Percentiles rank a stretch among this genome's conserved stretches.
phyloP scores from a whole-genome alignment of 2,329 filamentous ascomycete species.

The Tolypocladium endophyticum region DNA sequence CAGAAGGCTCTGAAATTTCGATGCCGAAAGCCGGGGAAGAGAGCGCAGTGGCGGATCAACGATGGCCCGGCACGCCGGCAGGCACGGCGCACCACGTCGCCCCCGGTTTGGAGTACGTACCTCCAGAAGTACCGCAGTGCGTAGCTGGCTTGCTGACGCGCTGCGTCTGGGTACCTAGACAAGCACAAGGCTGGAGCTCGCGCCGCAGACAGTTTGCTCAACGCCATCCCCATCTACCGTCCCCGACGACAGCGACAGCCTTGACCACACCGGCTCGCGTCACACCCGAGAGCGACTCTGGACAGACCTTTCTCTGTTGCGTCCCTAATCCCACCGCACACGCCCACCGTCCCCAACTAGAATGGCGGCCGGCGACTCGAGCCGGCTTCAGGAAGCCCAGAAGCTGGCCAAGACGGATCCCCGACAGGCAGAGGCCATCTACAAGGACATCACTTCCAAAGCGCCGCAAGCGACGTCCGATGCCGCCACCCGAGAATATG shows the following conservation, averaged over 20 bases:
- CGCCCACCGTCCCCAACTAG: slow-evolving; percentile 5
- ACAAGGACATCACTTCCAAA: slow-evolving; percentile 81
- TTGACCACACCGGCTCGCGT: neutral
- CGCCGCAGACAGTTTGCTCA: neutral
- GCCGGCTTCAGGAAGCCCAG: slow-evolving; percentile 78
- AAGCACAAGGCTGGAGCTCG: slow-evolving; percentile 1
- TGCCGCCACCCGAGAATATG: slow-evolving; percentile 81
- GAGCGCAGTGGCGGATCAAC: slow-evolving; percentile 3
- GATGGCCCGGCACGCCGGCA: slow-evolving; percentile 3
- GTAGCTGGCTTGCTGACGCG: slow-evolving; percentile 7
- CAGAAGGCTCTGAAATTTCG: slow-evolving; percentile 18
- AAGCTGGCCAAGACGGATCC: slow-evolving; percentile 72
- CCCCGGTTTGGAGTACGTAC: neutral
- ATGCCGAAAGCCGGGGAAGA: slow-evolving; percentile 4
- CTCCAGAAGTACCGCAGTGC: neutral
- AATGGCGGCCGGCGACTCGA: slow-evolving; percentile 50
- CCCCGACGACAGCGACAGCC: neutral
- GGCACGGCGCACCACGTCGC: neutral
- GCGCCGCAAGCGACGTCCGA: slow-evolving; percentile 75
- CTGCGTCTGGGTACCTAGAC: slow-evolving; percentile 24
- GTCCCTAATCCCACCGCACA: neutral
- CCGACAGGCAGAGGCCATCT: slow-evolving; percentile 73
- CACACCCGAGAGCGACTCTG: neutral
- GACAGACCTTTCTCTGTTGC: neutral
- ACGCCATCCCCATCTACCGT: neutral